Evolutionary conservation across 129 eudicot genomes (phyloP), one percentile per base, ranked within the genome.

Genomic region (Silybum marianum): DNA sequence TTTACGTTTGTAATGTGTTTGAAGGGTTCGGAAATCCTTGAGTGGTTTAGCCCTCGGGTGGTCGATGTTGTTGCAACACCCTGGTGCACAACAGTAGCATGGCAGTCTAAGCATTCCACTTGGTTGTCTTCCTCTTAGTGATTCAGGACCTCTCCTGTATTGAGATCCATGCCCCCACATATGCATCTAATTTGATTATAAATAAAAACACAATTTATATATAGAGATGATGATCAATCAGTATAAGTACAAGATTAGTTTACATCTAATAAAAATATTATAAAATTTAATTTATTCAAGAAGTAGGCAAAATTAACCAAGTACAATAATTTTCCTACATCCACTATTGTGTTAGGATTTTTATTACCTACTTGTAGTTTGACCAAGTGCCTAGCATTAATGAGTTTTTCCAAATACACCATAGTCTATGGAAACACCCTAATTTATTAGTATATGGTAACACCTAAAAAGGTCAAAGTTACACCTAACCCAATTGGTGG

Each of bases 141-240:
- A 93, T 74, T 93, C 93, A 11, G 93, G 93, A 23, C 97, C 97
- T 66, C 87, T 89, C 75, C 97, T 74, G 81, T 88, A 93, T 68
- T 93, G 92, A 4, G 97, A 93, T 25, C 97, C 97, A 62, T 93
- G 97, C 71, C 97, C 96, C 97, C 97, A 93, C 97, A 93, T 93
- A 83, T 93, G 97, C 97, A 93, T 93, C 97, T 93, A 30, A 16
- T 71, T 51, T 16, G 18, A 2, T 9, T 11, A 44, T 44, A 44
- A 9, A 44, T 69, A 14, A 40, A 40, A 13, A 4, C 23, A 25
- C 74, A 32, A 67, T 58, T 58, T 18, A 23, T 78, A 38, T 18
- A 66, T 46, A 79, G 24, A n/a, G n/a, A n/a, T n/a, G n/a, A 54
- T 72, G 77, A 80, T 80, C 54, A 80, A 24, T 71, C 21, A 4